These are phyloP conservation scores for Prinsepia uniflora DNA, from an alignment of 306 rosid species.

Conservation along the genomic window DNA sequence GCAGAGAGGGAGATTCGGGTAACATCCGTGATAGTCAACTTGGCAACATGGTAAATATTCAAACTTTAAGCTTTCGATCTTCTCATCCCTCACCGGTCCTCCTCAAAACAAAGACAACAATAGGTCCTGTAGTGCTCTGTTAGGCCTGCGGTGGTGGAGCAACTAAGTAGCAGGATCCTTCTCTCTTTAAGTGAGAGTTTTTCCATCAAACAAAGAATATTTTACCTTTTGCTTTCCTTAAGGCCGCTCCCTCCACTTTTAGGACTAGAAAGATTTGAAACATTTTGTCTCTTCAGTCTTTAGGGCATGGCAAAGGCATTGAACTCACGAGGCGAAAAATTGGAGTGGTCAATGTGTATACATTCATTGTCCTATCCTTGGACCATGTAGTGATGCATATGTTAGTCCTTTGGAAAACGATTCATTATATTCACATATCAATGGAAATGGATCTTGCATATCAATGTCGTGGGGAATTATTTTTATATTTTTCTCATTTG, in stretches of 20 bases:
- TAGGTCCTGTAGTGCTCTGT: neutral
- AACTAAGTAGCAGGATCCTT: neutral
- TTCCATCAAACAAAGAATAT: constrained; percentile 16
- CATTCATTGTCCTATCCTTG: constrained; percentile 7
- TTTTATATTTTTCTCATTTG: neutral
- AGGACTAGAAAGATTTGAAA: constrained; percentile 8
- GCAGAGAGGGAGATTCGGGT: too few species aligned
- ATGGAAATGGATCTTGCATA: neutral
- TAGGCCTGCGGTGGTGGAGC: constrained; percentile 38
- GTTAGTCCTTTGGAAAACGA: constrained; percentile 1
- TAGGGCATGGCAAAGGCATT: constrained; percentile 29
- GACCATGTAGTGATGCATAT: neutral
- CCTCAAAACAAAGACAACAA: constrained; percentile 28
- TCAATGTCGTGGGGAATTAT: neutral
- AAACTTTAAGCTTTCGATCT: neutral
- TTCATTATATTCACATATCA: neutral
- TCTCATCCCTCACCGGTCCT: constrained; percentile 10
- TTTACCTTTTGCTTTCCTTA: constrained; percentile 10
- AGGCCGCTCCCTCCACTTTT: constrained; percentile 24
- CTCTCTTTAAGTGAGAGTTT: neutral
- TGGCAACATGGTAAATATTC: too few species aligned
- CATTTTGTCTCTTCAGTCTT: constrained; percentile 26
- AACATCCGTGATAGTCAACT: too few species aligned
- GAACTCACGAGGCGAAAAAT: constrained; percentile 22
- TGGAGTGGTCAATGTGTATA: constrained; percentile 6